A percentile compares a stretch with the other conserved stretches of the same genome.
These are phyloP conservation scores for Oemleria cerasiformis DNA, from an alignment of 306 rosid genomes.

Conservation along the genomic window DNA sequence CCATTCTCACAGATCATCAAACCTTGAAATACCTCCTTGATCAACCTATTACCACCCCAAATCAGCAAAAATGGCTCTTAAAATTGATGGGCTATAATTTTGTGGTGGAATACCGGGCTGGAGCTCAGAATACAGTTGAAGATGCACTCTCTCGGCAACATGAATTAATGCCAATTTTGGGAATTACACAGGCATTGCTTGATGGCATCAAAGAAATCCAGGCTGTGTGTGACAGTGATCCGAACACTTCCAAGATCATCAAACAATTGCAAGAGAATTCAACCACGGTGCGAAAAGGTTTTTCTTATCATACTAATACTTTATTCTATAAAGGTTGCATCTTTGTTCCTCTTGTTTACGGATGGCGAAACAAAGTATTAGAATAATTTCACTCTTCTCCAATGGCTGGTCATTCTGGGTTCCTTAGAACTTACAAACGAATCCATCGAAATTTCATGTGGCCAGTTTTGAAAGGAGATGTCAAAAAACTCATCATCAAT, in stretches of 20 bases:
- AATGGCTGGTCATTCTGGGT: neutral
- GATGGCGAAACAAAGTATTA: neutral
- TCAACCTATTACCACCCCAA: neutral
- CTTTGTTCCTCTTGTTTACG: neutral
- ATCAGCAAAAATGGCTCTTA: neutral
- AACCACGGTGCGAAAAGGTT: neutral
- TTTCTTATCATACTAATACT: neutral
- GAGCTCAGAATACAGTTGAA: neutral
- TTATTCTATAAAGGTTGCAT: neutral
- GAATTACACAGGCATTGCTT: neutral
- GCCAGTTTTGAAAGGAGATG: neutral
- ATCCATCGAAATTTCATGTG: neutral
- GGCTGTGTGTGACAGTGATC: accelerated
- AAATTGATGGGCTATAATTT: neutral
- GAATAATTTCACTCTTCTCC: neutral
- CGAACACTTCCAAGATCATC: neutral
- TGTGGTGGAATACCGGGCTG: neutral
- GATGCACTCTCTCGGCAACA: neutral
- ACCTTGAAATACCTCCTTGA: neutral
- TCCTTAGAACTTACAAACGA: neutral
- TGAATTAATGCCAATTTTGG: neutral
- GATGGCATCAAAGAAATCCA: neutral
- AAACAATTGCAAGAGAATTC: neutral
- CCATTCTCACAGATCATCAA: neutral
- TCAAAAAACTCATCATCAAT: neutral